phyloP scores from a whole-genome alignment of 2,329 filamentous ascomycete species.

The Fusarium avenaceum region DNA sequence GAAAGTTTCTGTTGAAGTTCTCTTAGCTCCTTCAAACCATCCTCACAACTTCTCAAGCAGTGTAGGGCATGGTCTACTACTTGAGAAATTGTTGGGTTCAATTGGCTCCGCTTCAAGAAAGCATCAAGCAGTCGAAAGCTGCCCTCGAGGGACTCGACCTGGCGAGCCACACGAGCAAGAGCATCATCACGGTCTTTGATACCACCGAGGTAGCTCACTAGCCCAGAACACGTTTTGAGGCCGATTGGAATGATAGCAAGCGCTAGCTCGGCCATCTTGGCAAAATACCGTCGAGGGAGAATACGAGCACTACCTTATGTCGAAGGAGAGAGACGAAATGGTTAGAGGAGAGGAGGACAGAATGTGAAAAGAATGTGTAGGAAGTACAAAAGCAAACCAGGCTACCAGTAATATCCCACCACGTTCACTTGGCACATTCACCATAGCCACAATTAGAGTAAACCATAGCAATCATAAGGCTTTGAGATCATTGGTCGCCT shows the following conservation, averaged over 20 bases:
- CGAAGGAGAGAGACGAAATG: too few species aligned
- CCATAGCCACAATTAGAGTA: not conserved
- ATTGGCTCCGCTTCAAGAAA: not conserved
- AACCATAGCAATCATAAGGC: not conserved
- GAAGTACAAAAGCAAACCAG: not conserved
- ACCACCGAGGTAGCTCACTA: not conserved
- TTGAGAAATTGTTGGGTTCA: not conserved
- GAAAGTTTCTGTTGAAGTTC: not conserved
- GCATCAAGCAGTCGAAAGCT: not conserved
- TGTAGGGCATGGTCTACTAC: not conserved
- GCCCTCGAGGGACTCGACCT: not conserved
- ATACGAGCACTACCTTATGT: too few species aligned
- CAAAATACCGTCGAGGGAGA: too few species aligned
- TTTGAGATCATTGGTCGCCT: not conserved
- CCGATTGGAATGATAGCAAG: conserved; percentile 5
- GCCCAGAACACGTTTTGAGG: not conserved
- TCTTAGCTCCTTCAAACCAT: not conserved
- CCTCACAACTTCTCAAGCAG: not conserved
- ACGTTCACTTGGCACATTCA: not conserved
- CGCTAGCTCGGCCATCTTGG: conserved; percentile 4
- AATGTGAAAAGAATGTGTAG: not conserved
- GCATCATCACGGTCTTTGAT: conserved; percentile 1
- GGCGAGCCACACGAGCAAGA: not conserved
- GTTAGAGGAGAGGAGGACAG: accelerated
- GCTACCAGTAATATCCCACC: conserved; percentile 2